A percentile compares a stretch with the other conserved stretches of the same genome.
Conservation (phyloP, 2,329 filamentous ascomycete species). For the Cercospora canescens region DNA sequence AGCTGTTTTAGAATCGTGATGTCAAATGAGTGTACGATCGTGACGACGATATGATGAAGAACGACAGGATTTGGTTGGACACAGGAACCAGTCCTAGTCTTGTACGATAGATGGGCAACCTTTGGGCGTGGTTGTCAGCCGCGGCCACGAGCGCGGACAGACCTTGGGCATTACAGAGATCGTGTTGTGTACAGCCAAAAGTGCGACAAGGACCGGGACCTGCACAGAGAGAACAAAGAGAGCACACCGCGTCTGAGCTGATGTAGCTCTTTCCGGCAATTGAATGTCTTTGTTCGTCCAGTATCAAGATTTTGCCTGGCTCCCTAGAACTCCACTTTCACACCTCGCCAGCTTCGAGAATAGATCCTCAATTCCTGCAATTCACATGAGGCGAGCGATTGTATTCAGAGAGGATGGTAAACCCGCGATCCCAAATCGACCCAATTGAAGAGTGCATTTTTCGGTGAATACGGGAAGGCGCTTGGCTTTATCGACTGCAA, state of each 20-base stretch:
- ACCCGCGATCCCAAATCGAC: no score
- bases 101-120: neutral
- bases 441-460: no score
- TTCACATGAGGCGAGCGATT: no score
- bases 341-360: no score
- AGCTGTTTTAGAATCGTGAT: constrained; percentile 37
- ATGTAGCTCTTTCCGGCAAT: neutral
- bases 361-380: no score
- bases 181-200: neutral
- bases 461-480: no score
- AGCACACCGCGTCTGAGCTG: neutral
- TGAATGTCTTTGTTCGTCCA: neutral
- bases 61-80: neutral
- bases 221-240: neutral
- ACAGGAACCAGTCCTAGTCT: neutral
- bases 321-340: no score
- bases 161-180: neutral
- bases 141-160: neutral
- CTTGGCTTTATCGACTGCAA: no score
- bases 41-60: neutral
- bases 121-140: neutral
- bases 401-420: no score
- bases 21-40: neutral
- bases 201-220: neutral
- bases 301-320: neutral